Evolutionary conservation across 2,329 filamentous ascomycete species (phyloP), one percentile per base, ranked within the genome.

Genomic region (Neofusicoccum kwambonambiense): DNA sequence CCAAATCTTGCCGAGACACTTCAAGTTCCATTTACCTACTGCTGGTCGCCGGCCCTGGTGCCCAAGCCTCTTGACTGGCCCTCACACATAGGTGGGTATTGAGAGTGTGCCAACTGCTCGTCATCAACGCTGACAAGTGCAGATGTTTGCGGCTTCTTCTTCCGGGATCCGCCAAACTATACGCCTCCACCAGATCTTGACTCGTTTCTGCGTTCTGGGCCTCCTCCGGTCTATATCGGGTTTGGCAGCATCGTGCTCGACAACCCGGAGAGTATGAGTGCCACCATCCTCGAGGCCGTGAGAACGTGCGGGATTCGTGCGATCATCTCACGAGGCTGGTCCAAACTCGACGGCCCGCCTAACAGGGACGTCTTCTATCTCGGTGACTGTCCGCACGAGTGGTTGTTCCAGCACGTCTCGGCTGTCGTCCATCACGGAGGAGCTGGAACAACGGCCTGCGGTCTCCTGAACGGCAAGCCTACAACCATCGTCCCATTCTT

Each of bases 361-460:
- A 74, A 78, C 41, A 75, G 67, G 50, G 75, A 78, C 44, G 75
- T 86, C 8, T 82, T 82, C 65, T 83, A 82, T 68, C 73, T 87
- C 4, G 84, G 79, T 3, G 83, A 87, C 66, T 72, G 69, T 45
- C 85, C 84, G 1, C 84, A 87, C 62, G 82, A 86, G 65, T 87
- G 85, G 85, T 76, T 87, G 0, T 87, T 87, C 67, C 79, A 84
- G 66, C 78, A 80, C 15, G 84, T 87, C 1, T 78, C 82, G 0
- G 80, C 79, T 13, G 85, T 87, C 0, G 79, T 87, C 0, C 85
- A 88, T 66, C 85, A 88, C 61, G 85, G 85, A 19, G 86, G 85
- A 7, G 85, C 85, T 13, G 85, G 86, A 3, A 87, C 84, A 0
- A 87, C 85, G 2, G 84, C 86, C 1, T 82, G 80, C 42, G 84